Evolutionary conservation across 1,139 yeast genomes (phyloP).

Genomic region (Zygosaccharomyces pseudobailii): DNA sequence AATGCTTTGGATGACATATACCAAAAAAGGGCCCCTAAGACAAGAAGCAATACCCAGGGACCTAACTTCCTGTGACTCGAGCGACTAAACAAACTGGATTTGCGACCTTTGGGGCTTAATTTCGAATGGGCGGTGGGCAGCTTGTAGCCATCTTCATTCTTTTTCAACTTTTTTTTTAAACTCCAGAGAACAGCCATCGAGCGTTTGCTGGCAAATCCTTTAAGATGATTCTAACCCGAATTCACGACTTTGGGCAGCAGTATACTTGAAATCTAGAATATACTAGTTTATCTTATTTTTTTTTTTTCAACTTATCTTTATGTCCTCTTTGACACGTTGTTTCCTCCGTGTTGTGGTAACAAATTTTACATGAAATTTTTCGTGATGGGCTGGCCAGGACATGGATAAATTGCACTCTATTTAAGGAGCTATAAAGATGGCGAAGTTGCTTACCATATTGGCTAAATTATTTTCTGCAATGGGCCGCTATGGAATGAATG

Average conservation of each 20-base stretch:
- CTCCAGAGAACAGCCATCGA: constrained; percentile 9
- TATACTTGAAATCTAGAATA: background rate
- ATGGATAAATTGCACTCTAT: background rate
- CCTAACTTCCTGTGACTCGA: background rate
- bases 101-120: constrained; percentile 8
- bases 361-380: constrained; percentile 2
- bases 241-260: background rate
- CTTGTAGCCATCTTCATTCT: constrained; percentile 9
- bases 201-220: background rate
- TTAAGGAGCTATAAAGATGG: background rate
- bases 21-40: background rate
- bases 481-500: constrained; percentile 16
- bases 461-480: background rate
- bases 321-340: constrained; percentile 1
- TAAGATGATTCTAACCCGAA: background rate
- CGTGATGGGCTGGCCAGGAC: constrained; percentile 3
- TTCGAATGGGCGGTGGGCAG: constrained; percentile 12
- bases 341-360: constrained; percentile 1
- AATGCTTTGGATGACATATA: background rate
- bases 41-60: background rate
- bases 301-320: background rate
- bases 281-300: background rate
- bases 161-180: constrained; percentile 9
- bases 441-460: background rate
- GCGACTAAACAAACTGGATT: background rate